A percentile compares a stretch with the other conserved stretches of the same genome.
These are phyloP conservation scores for Apiospora kogelbergensis DNA, from an alignment of 2,329 filamentous ascomycete species.

Conservation along the genomic window DNA sequence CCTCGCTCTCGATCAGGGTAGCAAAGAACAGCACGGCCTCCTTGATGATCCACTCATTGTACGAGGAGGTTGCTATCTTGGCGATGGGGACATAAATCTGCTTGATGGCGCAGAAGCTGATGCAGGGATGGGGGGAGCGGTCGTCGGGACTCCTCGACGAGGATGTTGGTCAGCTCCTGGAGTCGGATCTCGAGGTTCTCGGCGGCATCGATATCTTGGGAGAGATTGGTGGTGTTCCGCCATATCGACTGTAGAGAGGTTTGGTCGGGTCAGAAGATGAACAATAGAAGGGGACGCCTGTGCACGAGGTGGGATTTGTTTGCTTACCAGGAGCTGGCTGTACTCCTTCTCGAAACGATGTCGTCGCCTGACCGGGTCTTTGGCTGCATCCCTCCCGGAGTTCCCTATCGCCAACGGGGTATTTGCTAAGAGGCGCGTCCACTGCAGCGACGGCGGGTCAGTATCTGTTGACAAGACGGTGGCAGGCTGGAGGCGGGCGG, in stretches of 20 bases:
- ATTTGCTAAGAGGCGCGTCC: conserved; percentile 66
- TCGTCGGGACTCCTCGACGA: conserved; percentile 85
- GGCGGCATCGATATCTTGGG: conserved; percentile 60
- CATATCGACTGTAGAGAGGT: conserved; percentile 49
- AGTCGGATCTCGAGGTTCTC: conserved; percentile 63
- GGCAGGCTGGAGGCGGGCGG: conserved; percentile 13
- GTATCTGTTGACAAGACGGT: conserved; percentile 16
- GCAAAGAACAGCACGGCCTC: conserved; percentile 86
- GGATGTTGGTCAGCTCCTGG: conserved; percentile 66
- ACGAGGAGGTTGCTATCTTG: conserved; percentile 82
- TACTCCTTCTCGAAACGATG: conserved; percentile 69
- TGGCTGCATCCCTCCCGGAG: conserved; percentile 59
- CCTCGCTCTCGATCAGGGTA: conserved; percentile 91
- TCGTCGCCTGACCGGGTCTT: conserved; percentile 62
- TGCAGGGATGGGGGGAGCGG: conserved; percentile 90
- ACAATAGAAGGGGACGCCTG: conserved; percentile 9
- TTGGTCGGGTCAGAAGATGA: not conserved
- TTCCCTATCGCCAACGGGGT: conserved; percentile 56
- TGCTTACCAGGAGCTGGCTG: conserved; percentile 56
- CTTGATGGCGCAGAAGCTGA: conserved; percentile 80
- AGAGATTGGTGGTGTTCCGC: conserved; percentile 61
- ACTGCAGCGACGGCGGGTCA: conserved; percentile 40
- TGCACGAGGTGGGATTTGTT: not conserved
- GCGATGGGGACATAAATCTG: conserved; percentile 89
- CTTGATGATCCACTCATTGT: conserved; percentile 82